phyloP scores from a whole-genome alignment of 495 filamentous ascomycete species.

The Lepidopterella palustris region DNA sequence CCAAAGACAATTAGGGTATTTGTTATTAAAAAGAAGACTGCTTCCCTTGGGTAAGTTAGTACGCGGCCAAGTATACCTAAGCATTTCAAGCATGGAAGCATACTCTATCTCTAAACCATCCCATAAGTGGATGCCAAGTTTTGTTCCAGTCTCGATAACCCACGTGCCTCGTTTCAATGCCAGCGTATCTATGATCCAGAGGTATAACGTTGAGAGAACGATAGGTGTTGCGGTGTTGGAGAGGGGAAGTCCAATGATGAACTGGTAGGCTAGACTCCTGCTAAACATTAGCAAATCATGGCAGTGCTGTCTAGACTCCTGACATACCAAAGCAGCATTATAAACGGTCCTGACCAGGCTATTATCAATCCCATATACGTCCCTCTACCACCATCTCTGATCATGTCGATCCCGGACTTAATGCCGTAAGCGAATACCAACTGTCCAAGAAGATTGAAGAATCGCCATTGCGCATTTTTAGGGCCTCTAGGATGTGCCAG shows the following conservation, averaged over 20 bases:
- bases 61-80: background rate
- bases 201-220: slow-evolving; percentile 54
- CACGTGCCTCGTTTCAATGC: slow-evolving; percentile 57
- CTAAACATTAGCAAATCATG: background rate
- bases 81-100: background rate
- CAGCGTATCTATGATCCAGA: slow-evolving; percentile 61
- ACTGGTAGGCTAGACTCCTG: slow-evolving; percentile 49
- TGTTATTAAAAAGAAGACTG: slow-evolving; percentile 59
- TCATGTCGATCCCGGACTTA: slow-evolving; percentile 36
- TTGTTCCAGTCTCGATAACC: slow-evolving; percentile 57
- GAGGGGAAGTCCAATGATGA: slow-evolving; percentile 50
- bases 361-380: slow-evolving; percentile 63
- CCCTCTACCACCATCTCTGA: slow-evolving; percentile 39
- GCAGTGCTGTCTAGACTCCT: background rate
- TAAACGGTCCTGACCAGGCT: slow-evolving; percentile 57
- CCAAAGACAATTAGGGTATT: slow-evolving; percentile 60
- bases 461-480: slow-evolving; percentile 26
- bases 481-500: slow-evolving; percentile 8
- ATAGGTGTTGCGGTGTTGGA: slow-evolving; percentile 50
- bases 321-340: slow-evolving; percentile 53
- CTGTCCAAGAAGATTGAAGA: slow-evolving; percentile 39
- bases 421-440: slow-evolving; percentile 38
- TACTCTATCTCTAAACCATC: slow-evolving; percentile 56
- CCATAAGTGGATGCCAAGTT: slow-evolving; percentile 52
- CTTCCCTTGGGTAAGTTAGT: slow-evolving; percentile 41